Conservation (phyloP, 192 early-diverging fungal species). For the Helicostylum pulchrum region DNA sequence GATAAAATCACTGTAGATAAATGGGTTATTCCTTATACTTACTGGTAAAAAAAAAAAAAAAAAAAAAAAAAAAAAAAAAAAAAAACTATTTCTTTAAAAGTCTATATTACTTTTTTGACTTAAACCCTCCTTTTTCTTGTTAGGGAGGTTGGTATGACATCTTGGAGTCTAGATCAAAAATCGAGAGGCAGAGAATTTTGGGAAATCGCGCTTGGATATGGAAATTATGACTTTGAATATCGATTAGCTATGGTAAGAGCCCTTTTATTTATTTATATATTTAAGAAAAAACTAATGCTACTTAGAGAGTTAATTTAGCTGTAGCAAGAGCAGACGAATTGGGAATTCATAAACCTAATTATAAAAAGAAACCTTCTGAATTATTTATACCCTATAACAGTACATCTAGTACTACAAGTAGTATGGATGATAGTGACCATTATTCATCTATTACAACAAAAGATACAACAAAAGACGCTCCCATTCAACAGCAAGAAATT, state of each 20-base stretch:
- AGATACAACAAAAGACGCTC: neutral
- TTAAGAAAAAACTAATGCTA: constrained; percentile 1
- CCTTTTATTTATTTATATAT: neutral
- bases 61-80: too few species aligned
- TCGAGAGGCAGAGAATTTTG: constrained; percentile 35
- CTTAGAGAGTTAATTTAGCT: constrained; percentile 30
- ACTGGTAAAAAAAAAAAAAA: constrained; percentile 48
- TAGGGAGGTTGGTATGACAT: constrained; percentile 47
- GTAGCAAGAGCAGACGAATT: constrained; percentile 25
- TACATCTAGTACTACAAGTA: neutral
- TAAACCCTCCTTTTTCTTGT: neutral
- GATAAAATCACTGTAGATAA: constrained; percentile 40
- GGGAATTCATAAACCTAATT: constrained; percentile 4
- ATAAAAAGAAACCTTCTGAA: too few species aligned
- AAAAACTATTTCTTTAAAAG: neutral
- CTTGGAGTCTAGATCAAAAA: constrained; percentile 41
- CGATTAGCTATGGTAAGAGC: constrained; percentile 29
- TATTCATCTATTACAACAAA: neutral
- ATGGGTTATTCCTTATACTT: constrained; percentile 53
- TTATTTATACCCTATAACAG: neutral
- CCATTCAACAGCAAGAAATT: constrained; percentile 2
- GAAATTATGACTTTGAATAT: constrained; percentile 54
- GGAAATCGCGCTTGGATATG: constrained; percentile 43
- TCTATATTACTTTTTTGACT: neutral
- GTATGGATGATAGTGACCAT: too few species aligned